These are phyloP conservation scores for Rhinocladiella similis DNA, from an alignment of 2,329 filamentous ascomycete genomes.

Conservation along the genomic window DNA sequence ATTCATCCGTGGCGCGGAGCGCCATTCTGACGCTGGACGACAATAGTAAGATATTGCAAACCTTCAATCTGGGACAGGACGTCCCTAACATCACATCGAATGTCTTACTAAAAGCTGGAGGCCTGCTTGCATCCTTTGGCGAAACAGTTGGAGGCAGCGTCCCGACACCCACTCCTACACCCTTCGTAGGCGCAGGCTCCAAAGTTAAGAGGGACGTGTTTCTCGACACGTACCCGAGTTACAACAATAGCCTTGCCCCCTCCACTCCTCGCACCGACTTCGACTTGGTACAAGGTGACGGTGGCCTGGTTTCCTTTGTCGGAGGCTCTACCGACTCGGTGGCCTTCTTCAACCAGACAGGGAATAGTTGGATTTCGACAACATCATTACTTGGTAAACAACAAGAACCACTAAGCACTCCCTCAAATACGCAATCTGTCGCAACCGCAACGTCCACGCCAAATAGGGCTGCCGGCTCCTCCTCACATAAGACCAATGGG, in stretches of 20 bases:
- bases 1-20: constrained; percentile 61
- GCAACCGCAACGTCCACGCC: constrained; percentile 32
- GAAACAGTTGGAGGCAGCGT: constrained; percentile 50
- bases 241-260: constrained; percentile 75
- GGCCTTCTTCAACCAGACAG: constrained; percentile 71
- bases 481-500: constrained; percentile 35
- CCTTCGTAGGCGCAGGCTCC: constrained; percentile 30
- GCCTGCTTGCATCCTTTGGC: constrained; percentile 50
- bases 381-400: constrained; percentile 59
- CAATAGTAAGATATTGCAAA: constrained; percentile 73
- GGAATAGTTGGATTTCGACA: constrained; percentile 78
- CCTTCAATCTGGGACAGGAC: constrained; percentile 71
- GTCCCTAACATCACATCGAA: constrained; percentile 75
- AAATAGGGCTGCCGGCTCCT: constrained; percentile 37
- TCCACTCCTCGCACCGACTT: constrained; percentile 64
- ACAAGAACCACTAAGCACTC: constrained; percentile 35
- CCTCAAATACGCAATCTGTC: constrained; percentile 31
- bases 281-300: constrained; percentile 66
- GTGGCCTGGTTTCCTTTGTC: constrained; percentile 72
- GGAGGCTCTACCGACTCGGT: constrained; percentile 70
- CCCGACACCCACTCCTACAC: constrained; percentile 30
- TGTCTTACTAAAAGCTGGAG: constrained; percentile 63
- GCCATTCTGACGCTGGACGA: constrained; percentile 71
- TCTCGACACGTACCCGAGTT: constrained; percentile 69
- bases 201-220: constrained; percentile 57